These are phyloP conservation scores for Rubia balearica DNA, from an alignment of 305 asterid genomes.

Conservation along the genomic window DNA sequence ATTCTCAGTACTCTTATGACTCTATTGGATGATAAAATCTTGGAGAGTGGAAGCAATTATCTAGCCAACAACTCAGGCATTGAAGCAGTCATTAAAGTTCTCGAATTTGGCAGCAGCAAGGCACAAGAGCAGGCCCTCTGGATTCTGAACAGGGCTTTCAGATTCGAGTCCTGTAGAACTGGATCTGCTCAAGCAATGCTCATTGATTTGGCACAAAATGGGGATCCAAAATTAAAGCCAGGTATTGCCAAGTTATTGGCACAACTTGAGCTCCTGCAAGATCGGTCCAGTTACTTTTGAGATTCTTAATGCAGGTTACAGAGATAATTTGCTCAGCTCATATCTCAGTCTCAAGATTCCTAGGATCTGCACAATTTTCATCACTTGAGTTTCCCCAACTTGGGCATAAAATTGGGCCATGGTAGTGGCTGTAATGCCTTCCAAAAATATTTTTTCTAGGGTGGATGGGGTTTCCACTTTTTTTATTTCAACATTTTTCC, in stretches of 20 bases:
- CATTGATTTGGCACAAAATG: constrained; percentile 69
- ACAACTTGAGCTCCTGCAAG: constrained; percentile 70
- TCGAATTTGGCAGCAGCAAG: constrained; percentile 46
- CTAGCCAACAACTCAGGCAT: constrained; percentile 43
- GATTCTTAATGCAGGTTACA: neutral
- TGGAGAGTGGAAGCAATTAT: constrained; percentile 57
- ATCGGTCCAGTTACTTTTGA: constrained; percentile 70
- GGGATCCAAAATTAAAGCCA: constrained; percentile 56
- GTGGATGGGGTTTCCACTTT: neutral
- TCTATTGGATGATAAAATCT: constrained; percentile 50
- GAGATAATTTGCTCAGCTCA: neutral
- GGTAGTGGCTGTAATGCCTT: neutral
- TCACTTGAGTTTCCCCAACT: neutral
- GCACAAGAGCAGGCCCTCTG: constrained; percentile 57
- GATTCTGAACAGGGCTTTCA: constrained; percentile 66
- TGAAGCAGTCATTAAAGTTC: constrained; percentile 34
- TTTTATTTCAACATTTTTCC: too few relatives aligned
- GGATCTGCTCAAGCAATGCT: constrained; percentile 46
- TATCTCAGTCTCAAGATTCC: neutral
- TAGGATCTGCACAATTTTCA: constrained; percentile 4
- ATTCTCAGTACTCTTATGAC: constrained; percentile 53
- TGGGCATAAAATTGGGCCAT: neutral
- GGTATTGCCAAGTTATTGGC: constrained; percentile 60
- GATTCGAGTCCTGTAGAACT: constrained; percentile 47
- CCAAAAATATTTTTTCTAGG: too few relatives aligned